phyloP scores from a whole-genome alignment of 208 protist genomes.

The Wallacemonas sp. region DNA sequence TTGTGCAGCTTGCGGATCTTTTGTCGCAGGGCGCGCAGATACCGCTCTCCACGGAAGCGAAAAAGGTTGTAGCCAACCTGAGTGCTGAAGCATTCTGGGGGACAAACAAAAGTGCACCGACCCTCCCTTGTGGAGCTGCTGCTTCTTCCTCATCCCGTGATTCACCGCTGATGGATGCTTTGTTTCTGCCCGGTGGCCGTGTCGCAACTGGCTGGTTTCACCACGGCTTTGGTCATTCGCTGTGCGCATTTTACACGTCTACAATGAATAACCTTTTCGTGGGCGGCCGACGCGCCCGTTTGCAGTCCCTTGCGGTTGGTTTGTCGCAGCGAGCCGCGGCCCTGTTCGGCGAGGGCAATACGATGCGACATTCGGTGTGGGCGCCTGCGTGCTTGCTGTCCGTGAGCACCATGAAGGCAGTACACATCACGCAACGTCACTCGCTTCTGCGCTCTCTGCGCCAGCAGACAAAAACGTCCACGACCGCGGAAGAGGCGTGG shows the following conservation, averaged over 20 bases:
- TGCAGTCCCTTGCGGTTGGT: background rate
- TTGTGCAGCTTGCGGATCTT: slow-evolving; percentile 3
- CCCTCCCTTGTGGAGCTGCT: no score
- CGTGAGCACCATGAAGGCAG: background rate
- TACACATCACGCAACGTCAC: background rate
- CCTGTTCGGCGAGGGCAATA: slow-evolving; percentile 1
- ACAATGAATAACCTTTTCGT: background rate
- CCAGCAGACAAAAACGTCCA: background rate
- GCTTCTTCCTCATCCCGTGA: background rate
- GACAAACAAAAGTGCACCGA: no score
- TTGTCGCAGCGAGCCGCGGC: background rate
- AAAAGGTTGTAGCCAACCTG: background rate
- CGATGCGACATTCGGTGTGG: background rate
- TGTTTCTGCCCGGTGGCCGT: slow-evolving; percentile 32
- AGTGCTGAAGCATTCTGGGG: background rate
- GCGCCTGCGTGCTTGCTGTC: background rate
- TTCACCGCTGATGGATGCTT: slow-evolving; percentile 30
- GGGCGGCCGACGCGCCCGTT: background rate
- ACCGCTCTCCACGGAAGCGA: background rate
- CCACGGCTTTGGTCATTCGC: slow-evolving; percentile 6
- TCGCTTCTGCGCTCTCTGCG: background rate
- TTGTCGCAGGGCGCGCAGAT: background rate
- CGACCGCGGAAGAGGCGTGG: slow-evolving; percentile 7
- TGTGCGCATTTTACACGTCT: background rate
- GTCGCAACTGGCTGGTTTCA: slow-evolving; percentile 47